Conservation (phyloP, 1,284 basidiomycete species). For the Rhodotorula sp. region DNA sequence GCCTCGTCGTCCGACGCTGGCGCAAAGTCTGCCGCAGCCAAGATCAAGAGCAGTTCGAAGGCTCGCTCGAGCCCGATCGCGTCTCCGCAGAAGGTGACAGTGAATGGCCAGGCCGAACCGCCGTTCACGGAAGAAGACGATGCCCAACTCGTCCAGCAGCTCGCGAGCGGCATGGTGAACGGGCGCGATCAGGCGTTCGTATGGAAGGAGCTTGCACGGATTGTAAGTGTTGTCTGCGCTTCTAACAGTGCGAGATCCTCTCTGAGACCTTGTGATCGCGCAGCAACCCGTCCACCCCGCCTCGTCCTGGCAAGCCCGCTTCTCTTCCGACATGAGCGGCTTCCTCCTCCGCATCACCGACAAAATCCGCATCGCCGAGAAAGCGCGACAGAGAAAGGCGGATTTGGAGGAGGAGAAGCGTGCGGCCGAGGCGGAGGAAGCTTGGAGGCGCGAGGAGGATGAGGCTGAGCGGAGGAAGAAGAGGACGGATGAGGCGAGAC, state of each 20-base stretch:
- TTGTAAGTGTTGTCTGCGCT: background rate
- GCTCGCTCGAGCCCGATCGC: background rate
- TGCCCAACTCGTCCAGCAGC: background rate
- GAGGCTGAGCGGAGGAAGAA: background rate
- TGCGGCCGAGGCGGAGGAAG: background rate
- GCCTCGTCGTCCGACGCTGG: too few relatives aligned
- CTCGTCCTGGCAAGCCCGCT: background rate
- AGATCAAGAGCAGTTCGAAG: too few relatives aligned
- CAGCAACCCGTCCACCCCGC: constrained; percentile 4
- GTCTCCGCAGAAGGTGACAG: too few relatives aligned
- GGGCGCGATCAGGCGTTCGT: background rate
- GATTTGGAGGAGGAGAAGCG: background rate
- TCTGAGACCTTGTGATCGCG: background rate
- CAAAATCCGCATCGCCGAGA: background rate
- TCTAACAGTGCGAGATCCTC: background rate
- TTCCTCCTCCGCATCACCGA: background rate
- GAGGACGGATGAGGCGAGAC: background rate
- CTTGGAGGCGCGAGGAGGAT: background rate
- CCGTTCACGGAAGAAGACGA: constrained; percentile 5
- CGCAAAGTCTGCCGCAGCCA: too few relatives aligned
- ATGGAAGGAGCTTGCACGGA: background rate
- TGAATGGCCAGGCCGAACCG: background rate
- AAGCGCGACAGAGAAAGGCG: background rate
- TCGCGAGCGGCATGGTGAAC: background rate
- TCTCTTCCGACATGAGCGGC: background rate